These are phyloP conservation scores for Blastobotrys buckinghamii DNA, from an alignment of 1,139 yeast genomes.

Conservation along the genomic window DNA sequence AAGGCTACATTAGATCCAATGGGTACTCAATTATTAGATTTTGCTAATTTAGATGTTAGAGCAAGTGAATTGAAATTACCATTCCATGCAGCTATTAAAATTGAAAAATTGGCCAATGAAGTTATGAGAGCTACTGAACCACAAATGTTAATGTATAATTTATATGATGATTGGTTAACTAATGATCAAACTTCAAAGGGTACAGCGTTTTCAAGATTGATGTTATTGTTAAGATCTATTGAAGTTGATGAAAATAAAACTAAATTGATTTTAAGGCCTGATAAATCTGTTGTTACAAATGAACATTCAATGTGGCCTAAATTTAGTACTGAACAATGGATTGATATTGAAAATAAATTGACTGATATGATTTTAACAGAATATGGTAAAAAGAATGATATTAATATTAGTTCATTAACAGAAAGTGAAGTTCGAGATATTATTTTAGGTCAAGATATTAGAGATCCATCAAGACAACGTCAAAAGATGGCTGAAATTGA, in stretches of 20 bases:
- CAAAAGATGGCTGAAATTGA: constrained; percentile 79
- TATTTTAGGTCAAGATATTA: constrained; percentile 88
- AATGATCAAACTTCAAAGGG: constrained; percentile 52
- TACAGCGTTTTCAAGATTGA: constrained; percentile 88
- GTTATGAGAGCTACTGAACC: constrained; percentile 88
- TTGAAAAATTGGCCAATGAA: constrained; percentile 73
- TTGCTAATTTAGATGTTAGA: constrained; percentile 85
- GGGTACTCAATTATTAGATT: constrained; percentile 95
- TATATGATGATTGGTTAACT: constrained; percentile 89
- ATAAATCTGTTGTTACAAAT: constrained; percentile 58
- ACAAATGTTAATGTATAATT: constrained; percentile 82
- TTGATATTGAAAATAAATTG: constrained; percentile 76
- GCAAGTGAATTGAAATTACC: constrained; percentile 89
- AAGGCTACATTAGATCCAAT: constrained; percentile 91
- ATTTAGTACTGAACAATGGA: constrained; percentile 84
- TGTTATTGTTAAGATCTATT: constrained; percentile 72
- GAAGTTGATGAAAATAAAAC: constrained; percentile 74
- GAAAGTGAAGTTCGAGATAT: constrained; percentile 92
- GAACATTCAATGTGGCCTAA: constrained; percentile 94
- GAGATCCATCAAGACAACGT: constrained; percentile 81
- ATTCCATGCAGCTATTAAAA: constrained; percentile 77
- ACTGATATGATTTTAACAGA: constrained; percentile 84
- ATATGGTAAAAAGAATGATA: constrained; percentile 79
- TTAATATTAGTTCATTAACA: constrained; percentile 80
- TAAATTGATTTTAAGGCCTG: constrained; percentile 70